A percentile compares a stretch with the other conserved stretches of the same genome.
Conservation (phyloP, 2,329 filamentous ascomycete species). For the Alternaria conjuncta region DNA sequence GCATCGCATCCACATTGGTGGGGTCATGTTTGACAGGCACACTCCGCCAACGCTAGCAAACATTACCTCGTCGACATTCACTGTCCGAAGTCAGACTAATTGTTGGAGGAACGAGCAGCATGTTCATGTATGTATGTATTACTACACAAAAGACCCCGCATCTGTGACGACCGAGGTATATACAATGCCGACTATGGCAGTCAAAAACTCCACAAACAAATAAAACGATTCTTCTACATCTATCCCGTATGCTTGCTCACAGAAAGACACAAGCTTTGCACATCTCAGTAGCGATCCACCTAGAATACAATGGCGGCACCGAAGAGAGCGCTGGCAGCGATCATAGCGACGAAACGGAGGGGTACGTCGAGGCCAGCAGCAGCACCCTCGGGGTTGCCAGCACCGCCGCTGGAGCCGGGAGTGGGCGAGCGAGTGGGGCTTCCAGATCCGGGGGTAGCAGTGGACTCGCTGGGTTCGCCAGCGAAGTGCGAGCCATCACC, state of each 20-base stretch:
- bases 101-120: neutral
- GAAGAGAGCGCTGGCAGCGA: slow-evolving; percentile 41
- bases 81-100: neutral
- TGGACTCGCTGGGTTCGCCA: slow-evolving; percentile 35
- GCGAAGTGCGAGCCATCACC: slow-evolving; percentile 54
- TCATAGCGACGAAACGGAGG: slow-evolving; percentile 37
- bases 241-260: slow-evolving; percentile 5
- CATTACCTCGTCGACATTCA: neutral
- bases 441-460: slow-evolving; percentile 39
- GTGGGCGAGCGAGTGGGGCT: slow-evolving; percentile 31
- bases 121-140: slow-evolving; percentile 10
- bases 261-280: neutral
- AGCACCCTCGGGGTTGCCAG: slow-evolving; percentile 18
- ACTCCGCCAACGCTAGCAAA: neutral
- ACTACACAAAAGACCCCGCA: slow-evolving; percentile 14
- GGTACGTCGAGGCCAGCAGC: slow-evolving; percentile 35
- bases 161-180: slow-evolving; percentile 15
- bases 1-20: neutral
- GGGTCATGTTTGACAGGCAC: neutral
- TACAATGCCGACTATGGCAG: slow-evolving; percentile 1
- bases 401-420: slow-evolving; percentile 9
- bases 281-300: slow-evolving; percentile 5
- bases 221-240: slow-evolving; percentile 10
- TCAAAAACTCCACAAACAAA: slow-evolving; percentile 7
- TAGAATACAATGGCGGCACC: slow-evolving; percentile 42